Conservation (phyloP, 805 yeast species). For the Saccharomyces jurei region DNA sequence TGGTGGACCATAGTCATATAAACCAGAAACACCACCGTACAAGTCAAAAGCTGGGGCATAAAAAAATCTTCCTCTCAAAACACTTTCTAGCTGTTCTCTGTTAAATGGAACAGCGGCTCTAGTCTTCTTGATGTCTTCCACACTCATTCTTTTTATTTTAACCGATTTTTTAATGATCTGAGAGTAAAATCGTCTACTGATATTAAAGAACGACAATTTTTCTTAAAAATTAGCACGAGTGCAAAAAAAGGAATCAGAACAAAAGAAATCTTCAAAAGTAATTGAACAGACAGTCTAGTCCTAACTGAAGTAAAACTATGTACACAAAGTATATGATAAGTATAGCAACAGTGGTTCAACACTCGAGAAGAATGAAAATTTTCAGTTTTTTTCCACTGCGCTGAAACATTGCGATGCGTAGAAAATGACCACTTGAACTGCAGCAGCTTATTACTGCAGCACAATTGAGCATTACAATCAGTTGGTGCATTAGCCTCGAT, state of each 20-base stretch:
- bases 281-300: neutral
- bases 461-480: neutral
- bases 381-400: neutral
- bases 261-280: neutral
- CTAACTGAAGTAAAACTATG: neutral
- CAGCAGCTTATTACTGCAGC: neutral
- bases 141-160: constrained; percentile 25
- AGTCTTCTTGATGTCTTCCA: constrained; percentile 27
- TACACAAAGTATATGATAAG: neutral
- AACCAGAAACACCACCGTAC: constrained; percentile 97
- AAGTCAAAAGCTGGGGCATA: constrained; percentile 96
- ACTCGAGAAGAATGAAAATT: neutral
- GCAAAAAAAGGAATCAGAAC: neutral
- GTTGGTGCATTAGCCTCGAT: neutral
- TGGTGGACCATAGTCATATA: constrained; percentile 98
- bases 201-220: constrained; percentile 9
- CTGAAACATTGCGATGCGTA: neutral
- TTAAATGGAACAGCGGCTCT: constrained; percentile 41
- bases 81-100: constrained; percentile 84
- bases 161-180: constrained; percentile 24
- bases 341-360: neutral
- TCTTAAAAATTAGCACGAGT: neutral
- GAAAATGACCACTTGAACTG: neutral
- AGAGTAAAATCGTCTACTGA: constrained; percentile 22
- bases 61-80: constrained; percentile 90